Base-by-base conservation (phyloP, 306 rosid genomes). In the Vachellia collinsii region DNA sequence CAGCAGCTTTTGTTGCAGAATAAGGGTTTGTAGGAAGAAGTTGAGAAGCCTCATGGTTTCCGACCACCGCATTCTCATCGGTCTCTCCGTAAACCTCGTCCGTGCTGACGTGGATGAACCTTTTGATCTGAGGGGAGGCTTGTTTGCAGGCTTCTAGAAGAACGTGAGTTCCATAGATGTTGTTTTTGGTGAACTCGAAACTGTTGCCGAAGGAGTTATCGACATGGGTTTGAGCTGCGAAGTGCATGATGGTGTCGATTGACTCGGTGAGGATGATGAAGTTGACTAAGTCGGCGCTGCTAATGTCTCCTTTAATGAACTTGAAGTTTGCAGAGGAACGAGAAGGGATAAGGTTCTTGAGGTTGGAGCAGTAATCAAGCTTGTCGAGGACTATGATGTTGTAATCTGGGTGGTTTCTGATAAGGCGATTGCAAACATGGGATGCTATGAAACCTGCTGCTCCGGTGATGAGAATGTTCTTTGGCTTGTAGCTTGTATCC, bases 401-500 rank as follows among this genome's bases (percentile, higher is more conserved):
- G 91, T 89, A 85, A 36, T 78, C 76, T 4, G 91, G 74, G 85
- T 84, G 79, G 81, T 87, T 89, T 37, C 86, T 63, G 48, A 84
- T 82, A 3, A 87, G 87, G 67, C 91, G 79, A 69, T 89, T 89
- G 81, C 91, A 89, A 41, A 86, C 93, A 86, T 89, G 91, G 87
- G 93, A 87, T 74, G 93, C 93, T 74, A 89, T 84, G 86, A 89
- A 89, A n/a, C 93, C 93, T 39, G 93, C 93, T n/a, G 93, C 93
- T 77, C 91, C 93, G 13, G 91, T 89, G 11, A 89, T 84, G 19
- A 89, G 89, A 74, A 89, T 80, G 84, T 80, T 89, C 87, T 87
- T 89, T 7, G 93, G 93, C 48, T 79, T 73, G 78, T 83, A 85
- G 0, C 54, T 11, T 14, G 80, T 7, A 20, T 82, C 85, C 92